Conservation (phyloP, 2,329 filamentous ascomycete species). For the Neofusicoccum ribis region DNA sequence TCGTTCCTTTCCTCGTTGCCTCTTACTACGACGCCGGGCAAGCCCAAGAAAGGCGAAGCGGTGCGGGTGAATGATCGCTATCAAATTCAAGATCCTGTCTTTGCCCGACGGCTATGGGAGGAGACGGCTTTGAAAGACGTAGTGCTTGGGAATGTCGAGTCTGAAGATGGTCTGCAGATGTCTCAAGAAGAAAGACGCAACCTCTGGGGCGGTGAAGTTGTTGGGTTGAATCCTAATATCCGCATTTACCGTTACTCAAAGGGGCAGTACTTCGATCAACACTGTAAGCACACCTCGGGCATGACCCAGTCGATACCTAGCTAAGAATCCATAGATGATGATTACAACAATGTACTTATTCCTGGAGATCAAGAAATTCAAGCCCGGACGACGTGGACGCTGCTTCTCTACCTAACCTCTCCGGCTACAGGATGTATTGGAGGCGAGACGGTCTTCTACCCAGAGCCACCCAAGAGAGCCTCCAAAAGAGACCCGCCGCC, state of each 20-base stretch:
- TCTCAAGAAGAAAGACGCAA: conserved; percentile 34
- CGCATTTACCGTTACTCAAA: conserved; percentile 83
- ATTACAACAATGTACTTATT: conserved; percentile 72
- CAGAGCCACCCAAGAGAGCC: conserved; percentile 57
- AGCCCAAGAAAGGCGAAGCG: conserved; percentile 77
- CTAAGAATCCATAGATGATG: conserved; percentile 67
- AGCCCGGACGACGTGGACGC: conserved; percentile 83
- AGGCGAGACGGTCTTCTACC: conserved; percentile 91
- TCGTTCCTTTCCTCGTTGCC: conserved; percentile 70
- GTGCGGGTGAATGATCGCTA: conserved; percentile 87
- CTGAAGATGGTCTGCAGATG: conserved; percentile 30
- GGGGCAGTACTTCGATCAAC: conserved; percentile 88
- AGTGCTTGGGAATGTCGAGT: conserved; percentile 35
- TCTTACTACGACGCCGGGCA: conserved; percentile 73
- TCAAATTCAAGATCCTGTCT: conserved; percentile 73
- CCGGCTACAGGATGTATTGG: conserved; percentile 72
- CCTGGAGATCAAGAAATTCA: conserved; percentile 38
- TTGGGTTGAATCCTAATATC: conserved; percentile 88
- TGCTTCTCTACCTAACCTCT: conserved; percentile 83
- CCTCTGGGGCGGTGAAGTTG: conserved; percentile 74
- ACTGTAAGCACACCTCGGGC: conserved; percentile 64
- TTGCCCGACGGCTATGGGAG: conserved; percentile 75
- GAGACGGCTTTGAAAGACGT: conserved; percentile 72
- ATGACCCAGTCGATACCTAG: neutral
- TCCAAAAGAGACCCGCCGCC: conserved; percentile 41